Evolutionary conservation across 23 red algal species (phyloP), one percentile per base, ranked within the genome.

Genomic region (Gracilaria gracilis): DNA sequence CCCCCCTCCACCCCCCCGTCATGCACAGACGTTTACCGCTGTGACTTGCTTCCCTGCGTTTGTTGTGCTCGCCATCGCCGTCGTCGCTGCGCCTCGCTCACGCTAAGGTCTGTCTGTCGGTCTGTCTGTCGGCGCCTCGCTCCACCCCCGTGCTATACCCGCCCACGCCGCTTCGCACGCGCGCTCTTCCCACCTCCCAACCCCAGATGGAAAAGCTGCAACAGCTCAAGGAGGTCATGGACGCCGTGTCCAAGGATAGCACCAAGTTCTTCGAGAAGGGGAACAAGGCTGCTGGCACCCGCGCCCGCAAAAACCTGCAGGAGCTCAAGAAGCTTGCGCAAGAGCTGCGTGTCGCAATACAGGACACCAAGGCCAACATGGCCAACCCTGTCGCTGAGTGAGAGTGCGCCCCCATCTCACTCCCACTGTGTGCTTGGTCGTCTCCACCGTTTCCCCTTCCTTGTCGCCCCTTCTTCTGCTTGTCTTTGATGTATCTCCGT

Each of bases 231-330:
- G 81, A 92, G 66, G 86, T 86, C 79, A 89, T 98, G 75, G 95
- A 94, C 79, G 85, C 85, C 8, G 79, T 98, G 28, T 85, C 73
- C 39, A 93, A 93, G 82, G 95, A 98, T 80, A 85, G 90, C 69
- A 79, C 76, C 25, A 98, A 98, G 88, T 98, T 98, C 70, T 98
- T 94, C 67, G 86, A 91, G 39, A 94, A 94, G 42, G 87, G 87
- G 21, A 98, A 98, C 86, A 98, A 98, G 90, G 95, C 95, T 23
- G 95, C 95, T 70, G 95, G 95, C 33, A 86, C 80, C 19, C 91
- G 95, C 51, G 95, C 95, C 9, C 80, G 95, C 39, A 93, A 98
- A 65, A 87, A 91, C 66, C 49, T 94, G 61, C 95, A 98, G 82
- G 84, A 94, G 76, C 79, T 98, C 57, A 98, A 98, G 75, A 91